Conservation (phyloP, 192 early-diverging fungal genomes). For the Gonapodya sp. region DNA sequence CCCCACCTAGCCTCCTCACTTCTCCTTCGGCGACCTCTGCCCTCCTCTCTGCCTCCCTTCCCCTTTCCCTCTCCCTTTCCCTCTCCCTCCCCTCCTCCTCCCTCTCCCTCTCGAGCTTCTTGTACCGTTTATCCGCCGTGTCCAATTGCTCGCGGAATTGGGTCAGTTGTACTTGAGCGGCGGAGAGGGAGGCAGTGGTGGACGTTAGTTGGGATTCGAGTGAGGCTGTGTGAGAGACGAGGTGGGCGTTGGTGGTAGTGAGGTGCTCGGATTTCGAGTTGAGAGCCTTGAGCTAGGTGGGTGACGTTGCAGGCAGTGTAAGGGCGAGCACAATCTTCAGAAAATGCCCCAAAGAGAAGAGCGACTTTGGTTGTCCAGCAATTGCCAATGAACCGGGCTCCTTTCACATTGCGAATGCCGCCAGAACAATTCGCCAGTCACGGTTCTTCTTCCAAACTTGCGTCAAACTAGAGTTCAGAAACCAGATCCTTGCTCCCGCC, state of each 20-base stretch:
- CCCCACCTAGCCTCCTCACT: neutral
- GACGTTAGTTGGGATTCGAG: slow-evolving; percentile 19
- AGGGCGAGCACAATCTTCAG: too few relatives aligned
- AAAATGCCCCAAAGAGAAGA: too few relatives aligned
- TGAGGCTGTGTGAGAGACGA: slow-evolving; percentile 19
- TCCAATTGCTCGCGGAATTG: slow-evolving; percentile 19
- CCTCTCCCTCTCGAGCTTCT: slow-evolving; percentile 16
- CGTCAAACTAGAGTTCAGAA: neutral
- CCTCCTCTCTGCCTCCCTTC: neutral
- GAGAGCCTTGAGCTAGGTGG: slow-evolving; percentile 20
- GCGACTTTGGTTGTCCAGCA: too few relatives aligned
- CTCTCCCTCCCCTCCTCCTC: slow-evolving; percentile 12
- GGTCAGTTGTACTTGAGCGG: slow-evolving; percentile 13
- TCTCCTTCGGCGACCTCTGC: neutral
- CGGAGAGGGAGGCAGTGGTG: slow-evolving; percentile 14
- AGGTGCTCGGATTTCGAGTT: slow-evolving; percentile 22
- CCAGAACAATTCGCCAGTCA: too few relatives aligned
- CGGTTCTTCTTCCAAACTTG: too few relatives aligned
- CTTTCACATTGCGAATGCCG: too few relatives aligned
- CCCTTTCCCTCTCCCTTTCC: slow-evolving; percentile 13
- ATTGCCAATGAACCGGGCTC: too few relatives aligned
- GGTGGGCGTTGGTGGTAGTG: slow-evolving; percentile 22
- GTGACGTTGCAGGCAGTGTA: too few relatives aligned
- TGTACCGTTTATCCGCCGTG: neutral
- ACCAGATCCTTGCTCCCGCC: neutral